Base-by-base conservation (phyloP, 2,329 filamentous ascomycete genomes). In the Cadophora luteo-olivacea region DNA sequence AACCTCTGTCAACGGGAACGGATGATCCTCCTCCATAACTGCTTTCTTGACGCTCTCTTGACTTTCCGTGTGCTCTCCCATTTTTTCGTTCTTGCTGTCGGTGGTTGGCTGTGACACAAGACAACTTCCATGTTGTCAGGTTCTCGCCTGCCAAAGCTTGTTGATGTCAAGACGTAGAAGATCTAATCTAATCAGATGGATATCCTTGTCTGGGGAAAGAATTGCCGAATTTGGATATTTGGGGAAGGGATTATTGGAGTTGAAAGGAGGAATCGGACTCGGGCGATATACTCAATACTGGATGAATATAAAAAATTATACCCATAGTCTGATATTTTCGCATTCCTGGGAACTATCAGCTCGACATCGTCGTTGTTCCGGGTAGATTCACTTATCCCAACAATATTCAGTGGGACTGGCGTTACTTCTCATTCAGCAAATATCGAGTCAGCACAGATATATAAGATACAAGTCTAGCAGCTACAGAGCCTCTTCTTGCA, bases 1-100 rank as follows among this genome's bases (percentile, higher is more conserved):
- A 51, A 83, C 79, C 2, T 86, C 86, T 0, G 86, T 89, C 70
- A 90, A 78, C n/a, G 86, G 85, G 70, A 90, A 90, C 1, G 87
- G 84, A 7, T 82, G 61, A 9, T 75, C 69, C 16, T 72, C 69
- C 22, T 65, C 64, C 25, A 12, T 51, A 9, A 60, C 33, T 33
- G 54, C 29, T 25, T 24, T 51, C 11, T 14, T 19, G 4, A 49
- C 4, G n/a, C 25, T 54, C 14, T 48, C 61, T n/a, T 14, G 33
- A 19, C 11, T 41, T 7, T 49, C 16, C 4, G 12, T 51, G 25
- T 65, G 25, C 32, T 66, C 60, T 14, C 67, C 64, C 67, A 69
- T 69, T 11, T 61, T 68, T n/a, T 60, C 9, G 51, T 4, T 22
- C 25, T 36, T 12, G 19, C 8, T 9, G 6, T n/a, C 22, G 45